Percentiles rank a stretch among this genome's conserved stretches.
These are phyloP conservation scores for Suhomyces choctaworum DNA, from an alignment of 1,139 yeast genomes.

Conservation along the genomic window DNA sequence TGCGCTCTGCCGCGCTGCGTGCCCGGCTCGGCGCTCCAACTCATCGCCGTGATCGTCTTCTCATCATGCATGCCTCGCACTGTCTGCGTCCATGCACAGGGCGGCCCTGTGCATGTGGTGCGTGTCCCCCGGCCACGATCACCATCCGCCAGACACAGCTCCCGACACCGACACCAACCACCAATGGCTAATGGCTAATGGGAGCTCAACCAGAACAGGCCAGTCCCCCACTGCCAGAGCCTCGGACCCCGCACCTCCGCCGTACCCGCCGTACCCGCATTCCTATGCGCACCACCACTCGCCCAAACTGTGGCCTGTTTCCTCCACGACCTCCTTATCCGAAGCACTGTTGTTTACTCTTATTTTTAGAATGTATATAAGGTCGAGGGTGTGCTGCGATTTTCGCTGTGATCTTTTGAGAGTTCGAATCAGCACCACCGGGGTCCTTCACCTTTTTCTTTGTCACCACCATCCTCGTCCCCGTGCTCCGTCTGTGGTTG, in stretches of 20 bases:
- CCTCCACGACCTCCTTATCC: background rate
- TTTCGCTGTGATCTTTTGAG: background rate
- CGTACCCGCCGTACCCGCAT: too few species aligned
- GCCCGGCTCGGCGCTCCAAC: too few species aligned
- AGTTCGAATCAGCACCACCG: background rate
- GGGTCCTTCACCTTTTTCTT: too few species aligned
- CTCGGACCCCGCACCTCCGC: too few species aligned
- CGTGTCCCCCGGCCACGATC: background rate
- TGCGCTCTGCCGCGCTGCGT: too few species aligned
- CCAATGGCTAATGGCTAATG: too few species aligned
- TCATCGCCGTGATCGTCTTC: too few species aligned
- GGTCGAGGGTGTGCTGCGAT: background rate
- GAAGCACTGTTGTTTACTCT: conserved; percentile 5
- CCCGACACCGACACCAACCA: background rate
- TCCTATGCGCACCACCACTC: too few species aligned
- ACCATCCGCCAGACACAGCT: background rate
- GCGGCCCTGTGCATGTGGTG: background rate
- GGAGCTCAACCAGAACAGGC: too few species aligned
- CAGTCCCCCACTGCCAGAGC: too few species aligned
- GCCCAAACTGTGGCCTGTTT: too few species aligned
- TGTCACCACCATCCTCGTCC: too few species aligned
- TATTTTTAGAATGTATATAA: conserved; percentile 13
- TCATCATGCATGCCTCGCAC: background rate
- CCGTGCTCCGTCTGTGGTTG: background rate
- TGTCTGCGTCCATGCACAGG: background rate